Base-by-base conservation (phyloP, 768 basidiomycete genomes). In the Psilocybe sp. region DNA sequence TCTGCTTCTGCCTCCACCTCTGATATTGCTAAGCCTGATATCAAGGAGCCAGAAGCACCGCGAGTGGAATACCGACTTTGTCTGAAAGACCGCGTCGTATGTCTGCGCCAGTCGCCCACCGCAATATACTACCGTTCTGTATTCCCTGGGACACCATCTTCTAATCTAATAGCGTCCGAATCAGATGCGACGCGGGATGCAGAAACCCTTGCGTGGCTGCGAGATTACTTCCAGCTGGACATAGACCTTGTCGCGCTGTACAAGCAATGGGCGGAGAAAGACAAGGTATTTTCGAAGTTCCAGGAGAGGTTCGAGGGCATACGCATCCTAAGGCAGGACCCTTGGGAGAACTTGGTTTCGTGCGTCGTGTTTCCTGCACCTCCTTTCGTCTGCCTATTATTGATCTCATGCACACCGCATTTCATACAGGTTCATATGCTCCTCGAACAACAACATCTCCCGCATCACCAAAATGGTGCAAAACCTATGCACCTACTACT, bases 321-420 rank as follows among this genome's bases (percentile, higher is more conserved):
- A 40, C 70, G 95, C 47, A 85, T 98, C 51, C 67, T 98, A 36
- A 77, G 90, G 60, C 95, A 98, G 68, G 93, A 96, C 62, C 92
- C 92, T 56, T 98, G 92, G 87, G 96, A 98, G 69, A 95, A 90
- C 60, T 78, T 98, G 23, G 71, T 98, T 39, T 93, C 92, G 94
- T 97, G 67, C 60, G 90, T 82, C 20, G 36, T 18, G 42, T 33
- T 40, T 15, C 35, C 19, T 36, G 44, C 13, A 7, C 31, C 1
- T 33, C 32, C 9, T 49, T n/a, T n/a, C n/a, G 31, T 32, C 43
- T 12, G 16, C 47, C 5, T 46, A 38, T 39, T 35, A 15, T 38
- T 38, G 32, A 18, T 15, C 40, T 15, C 40, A 13, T n/a, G 14
- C 34, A 11, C n/a, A n/a, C n/a, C n/a, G n/a, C n/a, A n/a, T n/a